phyloP scores from a whole-genome alignment of 768 basidiomycete genomes.

The Trametes coccinea region DNA sequence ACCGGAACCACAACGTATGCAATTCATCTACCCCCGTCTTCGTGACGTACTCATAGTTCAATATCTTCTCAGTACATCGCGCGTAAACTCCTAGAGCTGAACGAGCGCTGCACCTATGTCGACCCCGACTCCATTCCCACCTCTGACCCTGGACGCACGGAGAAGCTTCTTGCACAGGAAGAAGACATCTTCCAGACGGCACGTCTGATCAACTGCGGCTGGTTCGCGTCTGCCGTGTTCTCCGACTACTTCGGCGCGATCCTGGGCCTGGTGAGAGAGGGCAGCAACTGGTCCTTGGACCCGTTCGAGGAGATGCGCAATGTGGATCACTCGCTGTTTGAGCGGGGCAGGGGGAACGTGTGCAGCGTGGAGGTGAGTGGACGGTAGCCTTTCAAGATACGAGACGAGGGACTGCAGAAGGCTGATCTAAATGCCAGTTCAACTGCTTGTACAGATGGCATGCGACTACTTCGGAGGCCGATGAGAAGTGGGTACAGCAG shows the following conservation, averaged over 20 bases:
- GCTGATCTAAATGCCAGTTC: conserved; percentile 47
- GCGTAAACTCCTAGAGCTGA: conserved; percentile 73
- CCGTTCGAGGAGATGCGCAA: conserved; percentile 79
- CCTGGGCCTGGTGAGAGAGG: conserved; percentile 73
- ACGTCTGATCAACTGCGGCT: conserved; percentile 73
- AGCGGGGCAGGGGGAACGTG: conserved; percentile 78
- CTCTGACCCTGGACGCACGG: conserved; percentile 27
- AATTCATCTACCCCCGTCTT: not conserved
- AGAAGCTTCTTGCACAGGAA: conserved; percentile 36
- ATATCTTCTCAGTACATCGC: conserved; percentile 67
- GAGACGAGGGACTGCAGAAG: not conserved
- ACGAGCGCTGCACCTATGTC: conserved; percentile 66
- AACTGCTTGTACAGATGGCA: conserved; percentile 89
- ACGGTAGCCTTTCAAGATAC: not conserved
- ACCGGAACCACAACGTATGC: conserved; percentile 83
- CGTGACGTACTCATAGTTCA: not conserved
- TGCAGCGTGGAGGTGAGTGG: conserved; percentile 74
- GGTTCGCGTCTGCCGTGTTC: conserved; percentile 80
- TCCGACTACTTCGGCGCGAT: conserved; percentile 83
- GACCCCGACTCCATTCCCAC: conserved; percentile 51
- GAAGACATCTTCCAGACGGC: conserved; percentile 82
- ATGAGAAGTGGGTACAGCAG: conserved; percentile 66
- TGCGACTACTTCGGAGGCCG: conserved; percentile 69
- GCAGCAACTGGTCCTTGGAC: conserved; percentile 74
- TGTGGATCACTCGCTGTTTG: conserved; percentile 63